Evolutionary conservation across 2,329 filamentous ascomycete species (phyloP).

Genomic region (Epichloe brachyelytri): DNA sequence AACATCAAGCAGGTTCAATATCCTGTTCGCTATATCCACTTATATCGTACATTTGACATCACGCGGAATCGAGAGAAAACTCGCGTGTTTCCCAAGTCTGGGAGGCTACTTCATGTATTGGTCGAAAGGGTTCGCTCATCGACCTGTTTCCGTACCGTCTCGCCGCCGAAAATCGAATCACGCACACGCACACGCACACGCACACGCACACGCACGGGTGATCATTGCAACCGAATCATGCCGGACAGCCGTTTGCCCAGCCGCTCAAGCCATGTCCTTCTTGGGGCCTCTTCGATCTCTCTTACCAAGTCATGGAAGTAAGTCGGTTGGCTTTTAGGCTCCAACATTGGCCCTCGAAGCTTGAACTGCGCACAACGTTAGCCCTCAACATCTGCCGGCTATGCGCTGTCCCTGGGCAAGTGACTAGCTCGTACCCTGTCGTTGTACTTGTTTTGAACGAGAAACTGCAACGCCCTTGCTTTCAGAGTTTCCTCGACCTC

Average conservation of each 20-base stretch:
- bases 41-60: neutral
- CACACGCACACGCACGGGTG: too few relatives aligned
- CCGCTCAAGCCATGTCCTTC: conserved; percentile 38
- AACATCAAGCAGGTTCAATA: neutral
- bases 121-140: neutral
- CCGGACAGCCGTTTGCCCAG: conserved; percentile 43
- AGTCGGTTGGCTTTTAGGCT: conserved; percentile 48
- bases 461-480: conserved; percentile 44
- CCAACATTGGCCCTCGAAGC: conserved; percentile 35
- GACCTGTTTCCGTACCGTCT: too few relatives aligned
- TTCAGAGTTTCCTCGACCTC: conserved; percentile 41
- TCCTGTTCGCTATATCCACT: neutral
- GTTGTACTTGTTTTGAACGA: conserved; percentile 47
- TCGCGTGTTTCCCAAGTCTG: neutral
- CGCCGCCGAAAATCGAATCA: neutral
- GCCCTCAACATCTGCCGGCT: neutral
- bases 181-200: neutral
- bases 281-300: conserved; percentile 52
- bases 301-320: conserved; percentile 49
- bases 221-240: conserved; percentile 44
- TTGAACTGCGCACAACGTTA: conserved; percentile 18
- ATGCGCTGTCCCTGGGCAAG: neutral
- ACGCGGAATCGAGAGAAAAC: too few relatives aligned
- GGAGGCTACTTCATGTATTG: neutral
- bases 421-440: conserved; percentile 31